Conservation (phyloP, 768 basidiomycete genomes). For the Mycena maculata region DNA sequence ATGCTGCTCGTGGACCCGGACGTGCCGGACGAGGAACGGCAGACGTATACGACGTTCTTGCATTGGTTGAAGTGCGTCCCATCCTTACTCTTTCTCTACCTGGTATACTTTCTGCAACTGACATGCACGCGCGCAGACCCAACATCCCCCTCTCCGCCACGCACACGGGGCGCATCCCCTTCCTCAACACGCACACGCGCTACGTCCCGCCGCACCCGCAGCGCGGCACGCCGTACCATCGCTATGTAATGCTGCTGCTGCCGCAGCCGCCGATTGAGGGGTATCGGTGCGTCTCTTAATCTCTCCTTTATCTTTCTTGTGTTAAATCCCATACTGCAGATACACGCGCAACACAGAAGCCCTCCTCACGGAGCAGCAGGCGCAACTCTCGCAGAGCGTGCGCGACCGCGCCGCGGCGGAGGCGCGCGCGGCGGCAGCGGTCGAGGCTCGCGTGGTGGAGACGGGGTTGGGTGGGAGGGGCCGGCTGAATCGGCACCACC, state of each 20-base stretch:
- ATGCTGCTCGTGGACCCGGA: slow-evolving; percentile 92
- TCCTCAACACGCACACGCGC: slow-evolving; percentile 67
- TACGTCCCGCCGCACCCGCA: slow-evolving; percentile 96
- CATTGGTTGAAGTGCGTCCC: slow-evolving; percentile 86
- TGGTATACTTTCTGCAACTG: slow-evolving; percentile 15
- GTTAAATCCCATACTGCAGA: no score
- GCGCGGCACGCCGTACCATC: slow-evolving; percentile 89
- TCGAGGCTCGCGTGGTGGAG: slow-evolving; percentile 46
- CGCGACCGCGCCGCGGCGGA: slow-evolving; percentile 7
- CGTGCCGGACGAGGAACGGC: slow-evolving; percentile 78
- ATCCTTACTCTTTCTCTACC: slow-evolving; percentile 25
- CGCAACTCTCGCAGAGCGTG: slow-evolving; percentile 45
- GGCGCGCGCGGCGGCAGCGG: slow-evolving; percentile 45
- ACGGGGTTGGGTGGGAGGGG: slow-evolving; percentile 11
- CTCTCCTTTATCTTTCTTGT: no score
- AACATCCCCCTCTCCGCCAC: slow-evolving; percentile 82
- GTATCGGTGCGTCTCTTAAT: no score
- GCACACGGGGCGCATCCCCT: slow-evolving; percentile 53
- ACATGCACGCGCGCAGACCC: slow-evolving; percentile 59
- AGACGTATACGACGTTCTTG: slow-evolving; percentile 76
- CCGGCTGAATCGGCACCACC: background rate
- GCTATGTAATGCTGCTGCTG: slow-evolving; percentile 83
- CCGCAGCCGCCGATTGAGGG: slow-evolving; percentile 64
- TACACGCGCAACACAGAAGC: slow-evolving; percentile 52
- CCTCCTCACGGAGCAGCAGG: slow-evolving; percentile 45